phyloP scores from a whole-genome alignment of 78 protist genomes.

The Ministeria vibrans region DNA sequence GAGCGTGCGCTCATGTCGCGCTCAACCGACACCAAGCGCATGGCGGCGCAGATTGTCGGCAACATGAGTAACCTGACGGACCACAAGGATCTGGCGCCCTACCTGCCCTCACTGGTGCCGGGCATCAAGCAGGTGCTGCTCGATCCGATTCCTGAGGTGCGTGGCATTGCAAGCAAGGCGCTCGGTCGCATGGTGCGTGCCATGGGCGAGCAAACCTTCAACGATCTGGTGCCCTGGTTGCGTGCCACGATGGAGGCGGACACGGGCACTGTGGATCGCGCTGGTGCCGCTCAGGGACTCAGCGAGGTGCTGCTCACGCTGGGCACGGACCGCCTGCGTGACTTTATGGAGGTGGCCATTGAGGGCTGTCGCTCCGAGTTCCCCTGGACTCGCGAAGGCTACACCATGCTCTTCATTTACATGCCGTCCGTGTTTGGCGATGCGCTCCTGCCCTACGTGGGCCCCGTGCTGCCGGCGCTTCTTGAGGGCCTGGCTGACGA shows the following conservation, averaged over 20 bases:
- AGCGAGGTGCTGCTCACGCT: conserved; percentile 22
- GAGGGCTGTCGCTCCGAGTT: conserved; percentile 17
- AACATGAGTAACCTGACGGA: conserved; percentile 63
- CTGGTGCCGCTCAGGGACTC: conserved; percentile 80
- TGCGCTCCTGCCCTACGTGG: conserved; percentile 36
- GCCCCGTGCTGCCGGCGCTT: conserved; percentile 44
- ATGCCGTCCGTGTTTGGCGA: conserved; percentile 51
- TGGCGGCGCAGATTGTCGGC: conserved; percentile 64
- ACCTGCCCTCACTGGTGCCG: conserved; percentile 53
- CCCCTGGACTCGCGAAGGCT: conserved; percentile 55
- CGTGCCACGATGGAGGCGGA: conserved; percentile 46
- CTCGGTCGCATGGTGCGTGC: conserved; percentile 52
- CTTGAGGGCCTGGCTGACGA: conserved; percentile 56
- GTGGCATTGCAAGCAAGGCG: conserved; percentile 58
- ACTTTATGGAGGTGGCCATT: conserved; percentile 42
- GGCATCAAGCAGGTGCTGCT: conserved; percentile 50
- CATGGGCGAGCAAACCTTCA: conserved; percentile 69
- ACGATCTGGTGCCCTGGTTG: conserved; percentile 68
- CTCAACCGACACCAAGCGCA: conserved; percentile 52
- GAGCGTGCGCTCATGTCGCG: conserved; percentile 74
- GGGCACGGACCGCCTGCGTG: conserved; percentile 42
- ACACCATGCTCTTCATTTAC: conserved; percentile 20
- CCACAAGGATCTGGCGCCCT: conserved; percentile 69
- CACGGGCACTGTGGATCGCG: conserved; percentile 63
- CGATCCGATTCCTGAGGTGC: conserved; percentile 82